Base-by-base conservation (phyloP, 2,329 filamentous ascomycete species). In the Sporothrix pseudoabietina region DNA sequence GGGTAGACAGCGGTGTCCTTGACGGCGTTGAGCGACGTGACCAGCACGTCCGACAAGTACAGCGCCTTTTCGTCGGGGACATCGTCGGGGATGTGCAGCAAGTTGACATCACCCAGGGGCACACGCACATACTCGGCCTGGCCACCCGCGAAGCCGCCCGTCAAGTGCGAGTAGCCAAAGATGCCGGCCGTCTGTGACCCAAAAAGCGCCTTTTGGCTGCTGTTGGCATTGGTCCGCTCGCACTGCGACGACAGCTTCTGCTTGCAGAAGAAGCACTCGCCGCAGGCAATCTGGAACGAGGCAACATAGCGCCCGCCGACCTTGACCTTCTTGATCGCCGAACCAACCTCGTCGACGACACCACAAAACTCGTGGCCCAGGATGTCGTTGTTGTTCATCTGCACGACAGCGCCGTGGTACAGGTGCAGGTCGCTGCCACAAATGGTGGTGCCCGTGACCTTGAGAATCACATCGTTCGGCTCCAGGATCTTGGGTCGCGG, bases 51-150 rank as follows among this genome's bases (percentile, higher is more conserved):
- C 0, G 91, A 94, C 0, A 97, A 86, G 80, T 89, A 97, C 0
- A 97, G 85, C 0, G 85, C 84, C 83, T 95, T 94, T 84, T 97
- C 94, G 78, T 97, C 94, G 0, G 93, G 92, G 0, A 97, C 91
- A 76, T 87, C 87, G 71, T 92, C 90, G 1, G 94, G 94, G 6
- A 97, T 88, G 77, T 91, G 89, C 14, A 97, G 85, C 30, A 97
- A 84, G 79, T 97, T 97, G 74, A 93, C 90, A 77, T 96, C 92
- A 39, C 89, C 94, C 41, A 90, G 88, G 0, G 94, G 93, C 8
- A 97, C 93, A 8, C 94, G 88, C 0, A 94, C 91, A 78, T 94
- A 97, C 82, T 97, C 94, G 4, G 93, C 92, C 81, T 97, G 94
- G 0, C 94, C 94, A 68, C 94, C 93, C 0, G 93, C 93, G 79